Conservation (phyloP, 2,329 filamentous ascomycete genomes). For the Truncatella angustata region DNA sequence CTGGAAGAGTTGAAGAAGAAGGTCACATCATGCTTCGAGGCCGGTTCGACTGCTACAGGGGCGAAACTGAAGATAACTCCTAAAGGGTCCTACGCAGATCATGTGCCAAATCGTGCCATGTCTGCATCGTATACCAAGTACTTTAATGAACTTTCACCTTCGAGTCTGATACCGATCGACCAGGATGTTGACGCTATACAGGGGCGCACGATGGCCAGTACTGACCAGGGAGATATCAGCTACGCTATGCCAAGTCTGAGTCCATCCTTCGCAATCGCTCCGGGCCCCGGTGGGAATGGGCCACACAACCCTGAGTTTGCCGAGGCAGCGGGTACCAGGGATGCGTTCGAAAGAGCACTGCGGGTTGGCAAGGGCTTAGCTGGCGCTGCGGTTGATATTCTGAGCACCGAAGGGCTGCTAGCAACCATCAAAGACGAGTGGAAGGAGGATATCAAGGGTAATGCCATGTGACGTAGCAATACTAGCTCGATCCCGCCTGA, state of each 20-base stretch:
- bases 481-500: too few relatives aligned
- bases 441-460: conserved; percentile 24
- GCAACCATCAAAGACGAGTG: conserved; percentile 40
- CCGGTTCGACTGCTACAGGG: conserved; percentile 47
- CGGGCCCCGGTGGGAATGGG: conserved; percentile 40
- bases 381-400: conserved; percentile 45
- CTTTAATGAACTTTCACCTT: conserved; percentile 40
- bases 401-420: conserved; percentile 40
- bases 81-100: conserved; percentile 48
- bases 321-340: conserved; percentile 44
- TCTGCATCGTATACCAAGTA: conserved; percentile 42
- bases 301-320: conserved; percentile 55
- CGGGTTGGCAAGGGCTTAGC: conserved; percentile 47
- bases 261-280: conserved; percentile 49
- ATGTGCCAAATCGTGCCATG: conserved; percentile 52
- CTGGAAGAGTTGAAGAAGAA: conserved; percentile 37
- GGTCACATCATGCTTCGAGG: conserved; percentile 45
- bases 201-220: conserved; percentile 50
- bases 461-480: too few relatives aligned
- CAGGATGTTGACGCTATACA: conserved; percentile 39
- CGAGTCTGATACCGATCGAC: conserved; percentile 30
- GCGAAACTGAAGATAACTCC: conserved; percentile 43
- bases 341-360: conserved; percentile 44
- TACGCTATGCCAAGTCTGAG: conserved; percentile 56
- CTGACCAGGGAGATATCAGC: conserved; percentile 59